Percentiles rank a stretch among this genome's conserved stretches.
These are phyloP conservation scores for Pyrrhoderma noxium DNA, from an alignment of 1,284 basidiomycete species.

Conservation along the genomic window DNA sequence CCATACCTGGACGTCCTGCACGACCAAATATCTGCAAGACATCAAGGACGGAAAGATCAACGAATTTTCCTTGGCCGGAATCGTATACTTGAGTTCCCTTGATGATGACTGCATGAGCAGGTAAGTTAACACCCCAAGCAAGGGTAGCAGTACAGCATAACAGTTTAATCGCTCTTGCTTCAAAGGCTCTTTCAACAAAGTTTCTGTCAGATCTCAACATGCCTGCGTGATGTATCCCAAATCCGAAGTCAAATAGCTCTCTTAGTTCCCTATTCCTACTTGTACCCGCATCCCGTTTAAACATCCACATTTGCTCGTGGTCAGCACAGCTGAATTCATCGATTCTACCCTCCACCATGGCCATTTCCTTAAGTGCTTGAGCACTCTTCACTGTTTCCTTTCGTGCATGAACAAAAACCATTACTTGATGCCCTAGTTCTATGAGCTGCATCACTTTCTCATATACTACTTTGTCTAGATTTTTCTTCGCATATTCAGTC, in stretches of 20 bases:
- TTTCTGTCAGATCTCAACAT: conserved; percentile 95
- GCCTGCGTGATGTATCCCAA: conserved; percentile 98
- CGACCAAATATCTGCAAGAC: conserved; percentile 97
- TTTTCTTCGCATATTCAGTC: conserved; percentile 68
- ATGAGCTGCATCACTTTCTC: conserved; percentile 87
- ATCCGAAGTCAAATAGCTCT: conserved; percentile 85
- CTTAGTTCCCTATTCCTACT: conserved; percentile 97
- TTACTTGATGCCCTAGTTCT: conserved; percentile 89
- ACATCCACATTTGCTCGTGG: conserved; percentile 70
- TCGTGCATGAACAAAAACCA: conserved; percentile 99
- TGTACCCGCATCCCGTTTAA: conserved; percentile 70
- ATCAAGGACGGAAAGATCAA: conserved; percentile 92
- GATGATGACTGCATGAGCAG: conserved; percentile 98
- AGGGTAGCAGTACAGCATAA: conserved; percentile 97
- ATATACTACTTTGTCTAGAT: conserved; percentile 86
- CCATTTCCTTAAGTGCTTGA: conserved; percentile 79
- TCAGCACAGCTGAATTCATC: conserved; percentile 79
- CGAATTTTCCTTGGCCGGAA: conserved; percentile 80
- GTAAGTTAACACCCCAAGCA: conserved; percentile 99
- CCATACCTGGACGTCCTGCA: conserved; percentile 94
- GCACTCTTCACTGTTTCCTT: conserved; percentile 98
- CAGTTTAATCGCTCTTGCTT: conserved; percentile 87
- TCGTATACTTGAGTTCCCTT: conserved; percentile 99
- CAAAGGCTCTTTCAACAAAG: conserved; percentile 94
- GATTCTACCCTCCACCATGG: conserved; percentile 62